These are phyloP conservation scores for Phytophthora foliorum DNA, from an alignment of 352 stramenopile species.

Conservation along the genomic window DNA sequence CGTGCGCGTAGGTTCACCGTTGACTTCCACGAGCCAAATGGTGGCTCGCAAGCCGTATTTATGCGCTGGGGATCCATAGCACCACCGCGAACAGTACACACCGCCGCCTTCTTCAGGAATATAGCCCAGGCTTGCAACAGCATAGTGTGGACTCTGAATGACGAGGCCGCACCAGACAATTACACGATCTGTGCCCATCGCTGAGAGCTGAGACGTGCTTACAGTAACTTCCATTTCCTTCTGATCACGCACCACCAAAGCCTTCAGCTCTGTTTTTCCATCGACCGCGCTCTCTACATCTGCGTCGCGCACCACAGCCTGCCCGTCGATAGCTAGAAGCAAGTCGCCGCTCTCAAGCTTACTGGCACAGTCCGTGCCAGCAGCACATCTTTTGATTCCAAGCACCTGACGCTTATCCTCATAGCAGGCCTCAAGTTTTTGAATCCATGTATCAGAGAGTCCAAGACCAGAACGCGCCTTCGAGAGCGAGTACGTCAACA, in stretches of 20 bases:
- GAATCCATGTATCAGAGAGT: constrained; percentile 87
- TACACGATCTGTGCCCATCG: constrained; percentile 89
- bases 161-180: constrained; percentile 93
- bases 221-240: constrained; percentile 74
- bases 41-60: constrained; percentile 92
- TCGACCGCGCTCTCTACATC: constrained; percentile 77
- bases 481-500: constrained; percentile 88
- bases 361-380: constrained; percentile 67
- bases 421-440: constrained; percentile 80
- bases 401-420: constrained; percentile 91
- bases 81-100: constrained; percentile 93
- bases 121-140: constrained; percentile 86
- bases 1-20: constrained; percentile 80
- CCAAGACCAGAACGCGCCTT: constrained; percentile 89
- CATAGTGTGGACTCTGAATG: constrained; percentile 92
- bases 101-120: constrained; percentile 86
- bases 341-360: constrained; percentile 88
- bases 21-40: constrained; percentile 94
- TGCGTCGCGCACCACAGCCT: constrained; percentile 79
- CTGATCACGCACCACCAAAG: constrained; percentile 84
- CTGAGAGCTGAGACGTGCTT: constrained; percentile 67
- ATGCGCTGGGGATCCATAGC: constrained; percentile 91
- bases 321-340: constrained; percentile 83
- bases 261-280: constrained; percentile 59
- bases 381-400: constrained; percentile 81